phyloP scores from a whole-genome alignment of 805 yeast species.

The Starmerella stigmatis region DNA sequence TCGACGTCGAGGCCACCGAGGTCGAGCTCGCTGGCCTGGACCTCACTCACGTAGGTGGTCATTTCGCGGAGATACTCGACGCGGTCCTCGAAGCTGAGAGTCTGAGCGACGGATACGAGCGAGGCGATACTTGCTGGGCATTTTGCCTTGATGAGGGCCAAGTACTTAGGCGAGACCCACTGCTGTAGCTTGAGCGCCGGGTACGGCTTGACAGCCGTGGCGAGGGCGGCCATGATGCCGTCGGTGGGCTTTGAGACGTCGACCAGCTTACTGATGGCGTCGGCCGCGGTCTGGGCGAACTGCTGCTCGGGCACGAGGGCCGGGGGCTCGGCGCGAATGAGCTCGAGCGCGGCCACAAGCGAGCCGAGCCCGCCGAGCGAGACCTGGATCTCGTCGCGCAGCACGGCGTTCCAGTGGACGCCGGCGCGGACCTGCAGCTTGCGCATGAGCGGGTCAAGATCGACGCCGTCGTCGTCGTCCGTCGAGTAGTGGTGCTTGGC shows the following conservation, averaged over 20 bases:
- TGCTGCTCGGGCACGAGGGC: slow-evolving; percentile 7
- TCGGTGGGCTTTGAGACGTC: slow-evolving; percentile 18
- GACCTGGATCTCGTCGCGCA: slow-evolving; percentile 12
- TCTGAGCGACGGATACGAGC: slow-evolving; percentile 33
- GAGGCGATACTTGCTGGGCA: slow-evolving; percentile 57
- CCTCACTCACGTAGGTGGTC: slow-evolving; percentile 44
- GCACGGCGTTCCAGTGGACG: slow-evolving; percentile 19
- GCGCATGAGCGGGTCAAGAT: slow-evolving; percentile 16
- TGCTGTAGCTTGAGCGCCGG: slow-evolving; percentile 41
- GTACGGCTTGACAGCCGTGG: slow-evolving; percentile 36
- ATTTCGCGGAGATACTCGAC: slow-evolving; percentile 47
- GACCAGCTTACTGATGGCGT: slow-evolving; percentile 19
- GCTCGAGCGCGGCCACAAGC: slow-evolving; percentile 15
- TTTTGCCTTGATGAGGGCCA: slow-evolving; percentile 56
- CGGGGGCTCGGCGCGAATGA: slow-evolving; percentile 4
- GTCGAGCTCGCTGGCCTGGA: slow-evolving; percentile 23
- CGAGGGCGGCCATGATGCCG: slow-evolving; percentile 30
- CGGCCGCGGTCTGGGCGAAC: slow-evolving; percentile 24
- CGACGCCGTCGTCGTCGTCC: slow-evolving; percentile 12
- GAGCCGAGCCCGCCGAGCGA: slow-evolving; percentile 10
- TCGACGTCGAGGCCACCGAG: slow-evolving; percentile 30
- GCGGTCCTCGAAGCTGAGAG: slow-evolving; percentile 9
- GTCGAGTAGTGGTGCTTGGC: slow-evolving; percentile 21
- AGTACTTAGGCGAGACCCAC: slow-evolving; percentile 38
- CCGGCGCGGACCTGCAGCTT: slow-evolving; percentile 16